These are phyloP conservation scores for Gynostemma pentaphyllum DNA, from an alignment of 306 rosid genomes.

Conservation along the genomic window DNA sequence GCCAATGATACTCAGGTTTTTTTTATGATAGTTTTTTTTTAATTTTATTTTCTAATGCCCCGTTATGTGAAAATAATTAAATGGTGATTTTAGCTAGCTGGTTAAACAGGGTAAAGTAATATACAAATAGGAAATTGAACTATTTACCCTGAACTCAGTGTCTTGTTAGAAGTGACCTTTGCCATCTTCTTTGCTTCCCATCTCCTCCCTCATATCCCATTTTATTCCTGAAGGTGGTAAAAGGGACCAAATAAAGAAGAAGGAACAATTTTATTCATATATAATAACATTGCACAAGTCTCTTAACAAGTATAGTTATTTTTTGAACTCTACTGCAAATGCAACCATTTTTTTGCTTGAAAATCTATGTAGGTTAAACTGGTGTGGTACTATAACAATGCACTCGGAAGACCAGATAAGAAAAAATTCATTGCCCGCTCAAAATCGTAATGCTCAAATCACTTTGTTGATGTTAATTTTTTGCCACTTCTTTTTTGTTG, in stretches of 20 bases:
- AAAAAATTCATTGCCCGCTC: slow-evolving; percentile 87
- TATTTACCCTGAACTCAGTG: background rate
- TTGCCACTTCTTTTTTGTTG: slow-evolving; percentile 1
- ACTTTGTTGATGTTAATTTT: slow-evolving; percentile 10
- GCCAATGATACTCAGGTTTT: slow-evolving; percentile 96
- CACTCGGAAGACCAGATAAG: slow-evolving; percentile 87
- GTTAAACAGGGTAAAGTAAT: background rate
- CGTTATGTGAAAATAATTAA: too few species aligned
- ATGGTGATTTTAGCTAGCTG: too few species aligned
- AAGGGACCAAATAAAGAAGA: background rate
- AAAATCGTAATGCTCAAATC: slow-evolving; percentile 49
- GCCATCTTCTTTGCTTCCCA: background rate
- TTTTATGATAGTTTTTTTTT: background rate
- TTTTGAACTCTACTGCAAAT: background rate
- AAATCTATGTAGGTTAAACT: slow-evolving; percentile 59
- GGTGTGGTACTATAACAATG: slow-evolving; percentile 94
- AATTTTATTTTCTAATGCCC: background rate
- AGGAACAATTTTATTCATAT: too few species aligned
- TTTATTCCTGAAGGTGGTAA: background rate
- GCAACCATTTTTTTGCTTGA: background rate
- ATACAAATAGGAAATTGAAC: background rate
- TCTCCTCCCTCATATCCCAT: background rate
- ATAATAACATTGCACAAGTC: background rate
- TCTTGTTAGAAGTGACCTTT: background rate
- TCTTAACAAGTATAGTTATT: background rate